Evolutionary conservation across 441 rosid genomes (phyloP).

Genomic region (Mallotus japonicus): DNA sequence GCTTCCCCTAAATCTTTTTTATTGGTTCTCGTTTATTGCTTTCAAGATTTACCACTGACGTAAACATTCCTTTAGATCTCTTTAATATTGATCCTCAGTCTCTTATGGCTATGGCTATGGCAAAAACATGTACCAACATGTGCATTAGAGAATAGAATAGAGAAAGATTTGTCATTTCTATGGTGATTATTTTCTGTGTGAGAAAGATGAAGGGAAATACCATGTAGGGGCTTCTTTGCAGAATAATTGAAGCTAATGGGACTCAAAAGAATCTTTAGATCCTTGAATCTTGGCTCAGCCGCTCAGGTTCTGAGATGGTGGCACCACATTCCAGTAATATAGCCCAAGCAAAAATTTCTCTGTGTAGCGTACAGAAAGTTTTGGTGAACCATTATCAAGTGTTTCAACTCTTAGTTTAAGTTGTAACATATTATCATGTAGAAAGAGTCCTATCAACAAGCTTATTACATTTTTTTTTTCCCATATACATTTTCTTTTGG

Average conservation of each 20-base stretch:
- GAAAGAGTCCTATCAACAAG: neutral
- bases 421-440: neutral
- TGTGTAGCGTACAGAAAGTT: too few species aligned
- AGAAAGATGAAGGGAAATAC: neutral
- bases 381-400: neutral
- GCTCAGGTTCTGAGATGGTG: neutral
- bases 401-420: neutral
- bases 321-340: neutral
- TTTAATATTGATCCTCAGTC: neutral
- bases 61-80: neutral
- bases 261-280: neutral
- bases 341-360: neutral
- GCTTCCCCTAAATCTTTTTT: constrained; percentile 7
- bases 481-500: neutral
- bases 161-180: too few species aligned
- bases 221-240: neutral
- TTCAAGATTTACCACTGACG: neutral
- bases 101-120: neutral
- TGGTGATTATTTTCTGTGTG: neutral
- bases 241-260: constrained; percentile 2
- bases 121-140: neutral
- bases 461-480: neutral
- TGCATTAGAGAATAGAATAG: neutral
- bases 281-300: neutral
- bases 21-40: neutral